These are phyloP conservation scores for Ramaria rubella DNA, from an alignment of 768 basidiomycete species.

Conservation along the genomic window DNA sequence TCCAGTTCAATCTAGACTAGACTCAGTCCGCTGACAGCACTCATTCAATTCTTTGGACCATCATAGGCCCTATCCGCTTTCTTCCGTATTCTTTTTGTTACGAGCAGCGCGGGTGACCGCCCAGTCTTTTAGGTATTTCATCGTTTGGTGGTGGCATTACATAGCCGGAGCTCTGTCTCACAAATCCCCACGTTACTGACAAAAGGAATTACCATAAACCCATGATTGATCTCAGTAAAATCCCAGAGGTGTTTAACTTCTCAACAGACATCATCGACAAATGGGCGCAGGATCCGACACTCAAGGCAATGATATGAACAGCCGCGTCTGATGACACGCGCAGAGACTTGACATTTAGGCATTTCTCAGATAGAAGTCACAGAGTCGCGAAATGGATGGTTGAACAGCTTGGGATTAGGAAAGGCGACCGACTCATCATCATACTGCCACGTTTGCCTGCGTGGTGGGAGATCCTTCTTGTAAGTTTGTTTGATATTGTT, in stretches of 20 bases:
- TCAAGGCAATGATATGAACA: neutral
- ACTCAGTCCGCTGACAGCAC: no score
- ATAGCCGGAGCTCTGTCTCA: no score
- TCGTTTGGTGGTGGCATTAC: neutral
- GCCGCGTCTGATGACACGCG: neutral
- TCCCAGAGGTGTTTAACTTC: neutral
- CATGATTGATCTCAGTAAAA: neutral
- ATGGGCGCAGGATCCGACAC: neutral
- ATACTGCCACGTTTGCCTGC: neutral
- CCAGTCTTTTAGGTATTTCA: no score
- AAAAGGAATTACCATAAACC: no score
- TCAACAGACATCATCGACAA: neutral
- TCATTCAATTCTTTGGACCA: no score
- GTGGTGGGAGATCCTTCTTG: constrained; percentile 1
- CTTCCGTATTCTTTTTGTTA: no score
- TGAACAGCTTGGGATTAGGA: neutral
- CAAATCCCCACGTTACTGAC: no score
- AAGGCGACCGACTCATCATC: neutral
- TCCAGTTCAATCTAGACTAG: no score
- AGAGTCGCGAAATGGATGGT: neutral
- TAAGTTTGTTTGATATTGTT: neutral
- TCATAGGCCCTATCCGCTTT: no score
- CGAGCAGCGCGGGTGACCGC: no score
- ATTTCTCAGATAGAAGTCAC: neutral
- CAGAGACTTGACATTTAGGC: neutral